Percentiles rank a stretch among this genome's conserved stretches.
These are phyloP conservation scores for Salix viminalis DNA, from an alignment of 345 rosid species.

Conservation along the genomic window DNA sequence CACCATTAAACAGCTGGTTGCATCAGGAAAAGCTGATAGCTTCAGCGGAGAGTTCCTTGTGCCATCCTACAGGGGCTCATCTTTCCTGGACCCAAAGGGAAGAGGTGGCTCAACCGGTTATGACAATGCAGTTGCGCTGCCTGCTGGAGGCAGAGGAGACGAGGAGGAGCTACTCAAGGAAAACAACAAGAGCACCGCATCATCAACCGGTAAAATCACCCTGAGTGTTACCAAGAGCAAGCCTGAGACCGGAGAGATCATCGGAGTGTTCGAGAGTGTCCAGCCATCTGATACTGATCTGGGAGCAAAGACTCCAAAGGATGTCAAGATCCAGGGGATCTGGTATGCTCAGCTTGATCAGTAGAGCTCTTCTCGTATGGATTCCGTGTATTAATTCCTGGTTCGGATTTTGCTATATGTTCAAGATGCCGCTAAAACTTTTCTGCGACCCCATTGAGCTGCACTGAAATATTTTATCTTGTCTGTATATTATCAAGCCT, in stretches of 20 bases:
- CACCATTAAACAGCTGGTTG: constrained; percentile 74
- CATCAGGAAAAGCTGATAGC: constrained; percentile 74
- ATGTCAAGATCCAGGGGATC: constrained; percentile 87
- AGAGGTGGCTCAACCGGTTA: constrained; percentile 88
- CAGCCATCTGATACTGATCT: constrained; percentile 99
- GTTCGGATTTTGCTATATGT: constrained; percentile 35
- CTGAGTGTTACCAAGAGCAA: constrained; percentile 72
- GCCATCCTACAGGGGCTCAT: constrained; percentile 75
- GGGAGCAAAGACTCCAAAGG: constrained; percentile 95
- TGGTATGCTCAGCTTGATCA: constrained; percentile 96
- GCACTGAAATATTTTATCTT: constrained; percentile 14
- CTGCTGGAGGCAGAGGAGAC: constrained; percentile 94
- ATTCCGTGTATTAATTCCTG: constrained; percentile 14
- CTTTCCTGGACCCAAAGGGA: constrained; percentile 95
- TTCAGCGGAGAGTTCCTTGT: constrained; percentile 69
- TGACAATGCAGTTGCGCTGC: constrained; percentile 84
- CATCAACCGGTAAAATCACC: constrained; percentile 80
- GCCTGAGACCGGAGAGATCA: constrained; percentile 88
- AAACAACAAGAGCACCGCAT: constrained; percentile 62
- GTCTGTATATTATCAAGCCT: constrained; percentile 29
- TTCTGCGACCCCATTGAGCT: constrained; percentile 25
- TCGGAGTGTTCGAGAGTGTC: constrained; percentile 90
- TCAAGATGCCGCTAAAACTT: constrained; percentile 29
- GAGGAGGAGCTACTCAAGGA: constrained; percentile 84
- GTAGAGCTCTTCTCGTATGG: constrained; percentile 25